phyloP scores from a whole-genome alignment of 106 monocot genomes.

The Iris macrosiphon region DNA sequence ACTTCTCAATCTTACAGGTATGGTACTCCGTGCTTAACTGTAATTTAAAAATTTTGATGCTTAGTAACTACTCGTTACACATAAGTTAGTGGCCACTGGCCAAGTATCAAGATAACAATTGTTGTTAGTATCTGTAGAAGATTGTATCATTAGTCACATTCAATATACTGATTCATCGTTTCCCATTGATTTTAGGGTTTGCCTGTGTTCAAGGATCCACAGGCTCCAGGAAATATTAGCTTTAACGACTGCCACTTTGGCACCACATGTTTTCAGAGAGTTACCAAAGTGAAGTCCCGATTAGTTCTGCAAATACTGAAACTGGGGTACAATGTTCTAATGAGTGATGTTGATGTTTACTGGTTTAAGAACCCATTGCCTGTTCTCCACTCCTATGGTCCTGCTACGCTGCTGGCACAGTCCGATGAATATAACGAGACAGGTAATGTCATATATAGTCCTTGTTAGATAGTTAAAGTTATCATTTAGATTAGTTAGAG shows the following conservation, averaged over 20 bases:
- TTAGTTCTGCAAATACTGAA: constrained; percentile 76
- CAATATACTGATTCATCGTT: constrained; percentile 2
- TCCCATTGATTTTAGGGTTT: constrained; percentile 47
- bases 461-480: no score
- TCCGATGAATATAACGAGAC: constrained; percentile 90
- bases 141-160: no score
- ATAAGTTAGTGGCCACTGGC: no score
- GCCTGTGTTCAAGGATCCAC: constrained; percentile 72
- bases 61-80: no score
- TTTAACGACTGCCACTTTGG: constrained; percentile 91
- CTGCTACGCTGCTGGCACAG: constrained; percentile 57
- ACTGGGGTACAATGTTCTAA: constrained; percentile 76
- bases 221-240: constrained; percentile 65
- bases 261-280: constrained; percentile 76
- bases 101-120: no score
- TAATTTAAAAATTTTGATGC: no score
- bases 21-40: no score
- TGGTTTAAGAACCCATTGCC: constrained; percentile 94
- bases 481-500: no score
- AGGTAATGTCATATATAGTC: no score
- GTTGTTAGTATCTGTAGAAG: no score
- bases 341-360: constrained; percentile 95
- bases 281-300: constrained; percentile 95
- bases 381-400: constrained; percentile 61
- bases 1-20: constrained; percentile 87